Evolutionary conservation across 306 rosid species (phyloP).

Genomic region (Dryas drummondii): DNA sequence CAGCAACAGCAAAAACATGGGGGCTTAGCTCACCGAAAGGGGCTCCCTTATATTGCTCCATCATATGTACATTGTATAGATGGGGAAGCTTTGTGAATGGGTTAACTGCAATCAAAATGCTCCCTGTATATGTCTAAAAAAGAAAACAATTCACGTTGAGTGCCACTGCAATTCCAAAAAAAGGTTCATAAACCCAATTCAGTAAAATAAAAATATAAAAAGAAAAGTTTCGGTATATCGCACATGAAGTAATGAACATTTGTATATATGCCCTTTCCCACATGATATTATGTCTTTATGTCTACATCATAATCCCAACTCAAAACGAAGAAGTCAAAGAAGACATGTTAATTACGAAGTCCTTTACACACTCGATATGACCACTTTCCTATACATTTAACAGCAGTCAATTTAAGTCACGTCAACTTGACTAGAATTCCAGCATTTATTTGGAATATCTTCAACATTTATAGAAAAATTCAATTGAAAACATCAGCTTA

Average conservation of each 20-base stretch:
- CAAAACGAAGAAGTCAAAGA: background rate
- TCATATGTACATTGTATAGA: slow-evolving; percentile 84
- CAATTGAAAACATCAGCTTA: background rate
- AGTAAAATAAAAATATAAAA: background rate
- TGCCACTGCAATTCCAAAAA: slow-evolving; percentile 13
- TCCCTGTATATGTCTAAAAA: slow-evolving; percentile 87
- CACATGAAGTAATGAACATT: background rate
- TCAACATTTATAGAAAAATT: background rate
- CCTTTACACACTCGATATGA: background rate
- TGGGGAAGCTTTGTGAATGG: slow-evolving; percentile 99
- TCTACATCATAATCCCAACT: background rate
- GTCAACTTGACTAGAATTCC: background rate
- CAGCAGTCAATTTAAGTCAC: background rate
- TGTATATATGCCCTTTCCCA: background rate
- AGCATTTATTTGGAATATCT: background rate
- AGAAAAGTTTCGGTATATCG: background rate
- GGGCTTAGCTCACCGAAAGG: slow-evolving; percentile 97
- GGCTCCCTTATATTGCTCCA: slow-evolving; percentile 95
- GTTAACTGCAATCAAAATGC: slow-evolving; percentile 93
- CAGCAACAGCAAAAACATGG: slow-evolving; percentile 96
- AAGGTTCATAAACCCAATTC: background rate
- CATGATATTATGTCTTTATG: background rate
- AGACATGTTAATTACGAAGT: background rate
- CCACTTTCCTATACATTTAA: background rate
- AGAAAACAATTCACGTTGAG: slow-evolving; percentile 16